Conservation (phyloP, 768 basidiomycete species). For the Rickenella mellea region DNA sequence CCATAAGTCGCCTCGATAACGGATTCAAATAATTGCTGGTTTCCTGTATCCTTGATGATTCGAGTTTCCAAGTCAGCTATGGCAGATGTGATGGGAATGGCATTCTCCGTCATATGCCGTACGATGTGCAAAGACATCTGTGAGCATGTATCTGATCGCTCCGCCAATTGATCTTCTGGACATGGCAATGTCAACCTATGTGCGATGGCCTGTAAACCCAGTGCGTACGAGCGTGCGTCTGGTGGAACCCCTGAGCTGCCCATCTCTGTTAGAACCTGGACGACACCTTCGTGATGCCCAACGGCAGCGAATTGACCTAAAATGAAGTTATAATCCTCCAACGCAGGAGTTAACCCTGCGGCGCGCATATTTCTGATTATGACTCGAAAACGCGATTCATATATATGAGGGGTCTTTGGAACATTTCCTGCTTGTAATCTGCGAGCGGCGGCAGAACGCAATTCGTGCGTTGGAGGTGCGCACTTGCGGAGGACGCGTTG, state of each 20-base stretch:
- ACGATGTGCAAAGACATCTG: constrained; percentile 41
- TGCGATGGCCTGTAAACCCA: constrained; percentile 62
- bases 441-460: constrained; percentile 36
- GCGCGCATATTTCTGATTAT: constrained; percentile 64
- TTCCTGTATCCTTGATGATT: constrained; percentile 56
- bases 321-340: constrained; percentile 70
- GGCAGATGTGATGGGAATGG: constrained; percentile 31
- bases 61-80: constrained; percentile 62
- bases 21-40: constrained; percentile 43
- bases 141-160: constrained; percentile 32
- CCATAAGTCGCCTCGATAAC: constrained; percentile 66
- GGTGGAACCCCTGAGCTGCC: constrained; percentile 33
- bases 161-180: constrained; percentile 23
- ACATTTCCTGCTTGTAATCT: constrained; percentile 28
- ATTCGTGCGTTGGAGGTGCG: constrained; percentile 33
- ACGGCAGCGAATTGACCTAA: constrained; percentile 67
- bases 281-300: constrained; percentile 56
- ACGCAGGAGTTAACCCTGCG: constrained; percentile 29
- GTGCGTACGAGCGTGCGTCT: constrained; percentile 44
- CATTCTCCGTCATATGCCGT: constrained; percentile 49
- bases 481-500: constrained; percentile 62
- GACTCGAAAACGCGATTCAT: constrained; percentile 58
- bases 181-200: constrained; percentile 58
- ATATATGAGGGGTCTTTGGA: constrained; percentile 34
- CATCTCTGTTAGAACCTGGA: constrained; percentile 56